A percentile compares a stretch with the other conserved stretches of the same genome.
Evolutionary conservation across 202 grass and related monocot species (phyloP).

Genomic region (Schoenoplectus tabernaemontani): DNA sequence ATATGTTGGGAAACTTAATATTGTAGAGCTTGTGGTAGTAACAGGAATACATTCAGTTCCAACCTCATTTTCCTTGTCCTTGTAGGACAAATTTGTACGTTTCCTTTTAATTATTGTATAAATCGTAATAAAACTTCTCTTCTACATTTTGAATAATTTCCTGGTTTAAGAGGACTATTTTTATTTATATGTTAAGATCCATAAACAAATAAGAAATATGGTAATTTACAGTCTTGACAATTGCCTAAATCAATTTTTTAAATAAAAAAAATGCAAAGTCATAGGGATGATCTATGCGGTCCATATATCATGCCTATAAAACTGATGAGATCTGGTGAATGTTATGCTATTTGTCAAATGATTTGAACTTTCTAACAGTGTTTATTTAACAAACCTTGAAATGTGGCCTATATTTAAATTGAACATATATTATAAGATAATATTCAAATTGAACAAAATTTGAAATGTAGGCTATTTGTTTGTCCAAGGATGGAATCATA

Average conservation of each 20-base stretch:
- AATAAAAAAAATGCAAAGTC: background rate
- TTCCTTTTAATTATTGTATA: background rate
- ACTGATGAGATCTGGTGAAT: background rate
- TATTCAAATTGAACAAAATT: background rate
- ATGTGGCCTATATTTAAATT: no score
- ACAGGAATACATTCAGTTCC: background rate
- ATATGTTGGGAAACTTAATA: background rate
- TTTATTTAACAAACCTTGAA: background rate
- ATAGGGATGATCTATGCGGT: background rate
- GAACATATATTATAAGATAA: background rate
- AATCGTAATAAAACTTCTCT: background rate
- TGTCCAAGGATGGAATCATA: background rate
- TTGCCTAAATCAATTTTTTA: background rate
- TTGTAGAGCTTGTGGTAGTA: background rate
- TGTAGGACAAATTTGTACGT: background rate
- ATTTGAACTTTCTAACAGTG: background rate
- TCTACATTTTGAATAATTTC: background rate
- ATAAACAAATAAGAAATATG: background rate
- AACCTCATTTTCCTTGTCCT: background rate
- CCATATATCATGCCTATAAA: background rate
- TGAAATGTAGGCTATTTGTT: conserved; percentile 1
- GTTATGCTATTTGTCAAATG: background rate
- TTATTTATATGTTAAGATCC: background rate
- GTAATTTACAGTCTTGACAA: background rate
- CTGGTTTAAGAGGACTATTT: background rate